phyloP scores from a whole-genome alignment of 2,329 filamentous ascomycete species.

The Apiospora saccharicola region DNA sequence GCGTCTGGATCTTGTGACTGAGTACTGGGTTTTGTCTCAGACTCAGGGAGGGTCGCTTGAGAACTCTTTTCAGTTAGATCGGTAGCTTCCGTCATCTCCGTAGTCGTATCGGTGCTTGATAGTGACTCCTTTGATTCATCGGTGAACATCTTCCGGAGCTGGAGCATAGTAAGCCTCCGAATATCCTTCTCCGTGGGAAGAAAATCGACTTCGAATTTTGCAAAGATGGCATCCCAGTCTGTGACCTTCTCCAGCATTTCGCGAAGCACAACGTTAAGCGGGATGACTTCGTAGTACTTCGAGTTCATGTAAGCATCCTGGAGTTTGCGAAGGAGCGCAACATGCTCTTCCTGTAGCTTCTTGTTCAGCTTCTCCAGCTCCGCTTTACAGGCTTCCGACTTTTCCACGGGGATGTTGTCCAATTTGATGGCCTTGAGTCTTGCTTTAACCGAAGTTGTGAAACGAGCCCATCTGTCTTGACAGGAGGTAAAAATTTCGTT shows the following conservation, averaged over 20 bases:
- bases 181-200: conserved; percentile 97
- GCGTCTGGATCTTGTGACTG: conserved; percentile 34
- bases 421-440: conserved; percentile 89
- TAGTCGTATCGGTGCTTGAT: conserved; percentile 70
- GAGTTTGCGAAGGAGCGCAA: conserved; percentile 75
- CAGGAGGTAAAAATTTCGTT: conserved; percentile 88
- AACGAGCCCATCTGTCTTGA: conserved; percentile 82
- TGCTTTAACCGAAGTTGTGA: conserved; percentile 85
- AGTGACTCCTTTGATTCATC: conserved; percentile 85
- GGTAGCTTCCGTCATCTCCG: conserved; percentile 63
- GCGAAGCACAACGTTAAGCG: conserved; percentile 86
- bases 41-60: conserved; percentile 43
- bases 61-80: conserved; percentile 57
- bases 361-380: conserved; percentile 82
- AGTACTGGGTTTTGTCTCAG: conserved; percentile 32
- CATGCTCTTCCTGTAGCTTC: conserved; percentile 85
- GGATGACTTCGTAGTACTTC: conserved; percentile 96
- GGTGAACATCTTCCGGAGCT: conserved; percentile 93
- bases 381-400: conserved; percentile 79
- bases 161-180: conserved; percentile 86
- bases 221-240: conserved; percentile 91
- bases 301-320: conserved; percentile 93
- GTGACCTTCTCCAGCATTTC: conserved; percentile 92
- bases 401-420: conserved; percentile 88
- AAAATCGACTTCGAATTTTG: conserved; percentile 90